Percentiles rank a stretch among this genome's conserved stretches.
Conservation (phyloP, 805 yeast species). For the Pichia heedii region DNA sequence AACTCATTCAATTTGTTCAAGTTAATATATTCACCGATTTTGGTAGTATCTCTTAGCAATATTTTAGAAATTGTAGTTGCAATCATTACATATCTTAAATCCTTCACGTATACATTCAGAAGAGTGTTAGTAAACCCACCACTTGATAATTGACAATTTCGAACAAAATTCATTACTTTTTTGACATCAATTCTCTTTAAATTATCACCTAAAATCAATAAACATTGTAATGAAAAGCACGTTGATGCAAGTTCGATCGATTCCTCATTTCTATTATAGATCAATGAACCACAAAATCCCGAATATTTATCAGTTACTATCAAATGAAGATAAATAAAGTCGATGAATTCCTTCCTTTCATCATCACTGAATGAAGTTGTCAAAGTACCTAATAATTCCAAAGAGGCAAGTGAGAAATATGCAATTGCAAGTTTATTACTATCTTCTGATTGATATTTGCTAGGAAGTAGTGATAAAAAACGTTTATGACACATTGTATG, state of each 20-base stretch:
- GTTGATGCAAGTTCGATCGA: conserved; percentile 67
- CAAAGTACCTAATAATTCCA: conserved; percentile 34
- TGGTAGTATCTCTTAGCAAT: conserved; percentile 20
- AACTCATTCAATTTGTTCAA: conserved; percentile 30
- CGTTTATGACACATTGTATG: conserved; percentile 25
- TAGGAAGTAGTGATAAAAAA: conserved; percentile 29
- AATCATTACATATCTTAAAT: conserved; percentile 64
- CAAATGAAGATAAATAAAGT: conserved; percentile 41
- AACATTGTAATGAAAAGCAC: conserved; percentile 56
- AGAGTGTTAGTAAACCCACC: conserved; percentile 50
- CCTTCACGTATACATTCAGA: conserved; percentile 41
- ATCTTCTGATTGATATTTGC: conserved; percentile 53
- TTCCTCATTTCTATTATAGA: conserved; percentile 40
- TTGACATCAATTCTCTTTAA: conserved; percentile 30
- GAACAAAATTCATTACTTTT: conserved; percentile 45
- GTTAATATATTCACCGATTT: conserved; percentile 34
- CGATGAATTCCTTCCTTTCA: conserved; percentile 26
- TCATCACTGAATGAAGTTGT: conserved; percentile 20
- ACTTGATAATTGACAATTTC: conserved; percentile 47
- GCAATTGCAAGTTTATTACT: conserved; percentile 61
- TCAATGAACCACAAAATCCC: conserved; percentile 53
- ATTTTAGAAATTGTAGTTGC: conserved; percentile 57
- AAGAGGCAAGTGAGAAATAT: conserved; percentile 60
- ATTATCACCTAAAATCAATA: conserved; percentile 42
- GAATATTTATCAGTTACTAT: conserved; percentile 25